Conservation (phyloP, 2,329 filamentous ascomycete genomes). For the Aspergillus bombycis region DNA sequence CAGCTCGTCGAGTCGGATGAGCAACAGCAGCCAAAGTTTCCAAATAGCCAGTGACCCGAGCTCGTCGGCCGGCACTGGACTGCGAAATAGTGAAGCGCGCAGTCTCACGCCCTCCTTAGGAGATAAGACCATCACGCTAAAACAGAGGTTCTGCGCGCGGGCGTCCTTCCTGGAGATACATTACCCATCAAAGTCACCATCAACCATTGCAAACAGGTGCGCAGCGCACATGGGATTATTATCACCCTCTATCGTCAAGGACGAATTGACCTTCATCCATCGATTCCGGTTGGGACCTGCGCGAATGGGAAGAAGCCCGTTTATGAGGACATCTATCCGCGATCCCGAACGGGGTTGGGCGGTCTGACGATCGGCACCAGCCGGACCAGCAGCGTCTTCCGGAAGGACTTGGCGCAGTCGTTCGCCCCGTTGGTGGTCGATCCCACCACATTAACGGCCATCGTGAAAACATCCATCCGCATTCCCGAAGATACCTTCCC, state of each 20-base stretch:
- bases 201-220: conserved; percentile 84
- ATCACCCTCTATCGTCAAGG: conserved; percentile 90
- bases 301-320: conserved; percentile 70
- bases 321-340: conserved; percentile 83
- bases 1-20: conserved; percentile 71
- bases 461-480: conserved; percentile 79
- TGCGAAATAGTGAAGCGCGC: conserved; percentile 52
- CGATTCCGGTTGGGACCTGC: conserved; percentile 61
- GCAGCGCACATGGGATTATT: conserved; percentile 90
- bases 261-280: conserved; percentile 78
- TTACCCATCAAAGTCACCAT: conserved; percentile 80
- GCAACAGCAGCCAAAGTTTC: conserved; percentile 64
- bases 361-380: conserved; percentile 85
- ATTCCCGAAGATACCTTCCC: conserved; percentile 91
- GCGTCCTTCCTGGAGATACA: conserved; percentile 82
- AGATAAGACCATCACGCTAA: conserved; percentile 84
- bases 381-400: conserved; percentile 87
- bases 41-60: conserved; percentile 54
- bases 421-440: conserved; percentile 88
- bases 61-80: conserved; percentile 40
- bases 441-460: conserved; percentile 74
- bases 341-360: conserved; percentile 81
- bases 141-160: conserved; percentile 78
- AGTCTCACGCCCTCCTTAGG: conserved; percentile 59
- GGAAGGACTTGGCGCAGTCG: conserved; percentile 89